Evolutionary conservation across 306 rosid species (phyloP).

Genomic region (Arachis stenosperma): DNA sequence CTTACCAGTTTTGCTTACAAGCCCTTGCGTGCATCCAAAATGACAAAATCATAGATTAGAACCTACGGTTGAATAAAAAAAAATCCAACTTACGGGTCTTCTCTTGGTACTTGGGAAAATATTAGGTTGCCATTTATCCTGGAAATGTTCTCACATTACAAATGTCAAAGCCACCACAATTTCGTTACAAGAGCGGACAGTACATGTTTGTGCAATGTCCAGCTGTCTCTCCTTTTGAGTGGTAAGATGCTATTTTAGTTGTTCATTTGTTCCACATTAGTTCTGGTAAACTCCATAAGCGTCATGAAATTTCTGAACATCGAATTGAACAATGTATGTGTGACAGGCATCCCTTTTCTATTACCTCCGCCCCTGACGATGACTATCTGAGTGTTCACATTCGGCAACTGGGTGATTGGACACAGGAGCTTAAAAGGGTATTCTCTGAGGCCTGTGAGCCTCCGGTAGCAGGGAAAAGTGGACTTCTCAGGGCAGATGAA

Average conservation of each 20-base stretch:
- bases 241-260: slow-evolving; percentile 52
- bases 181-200: slow-evolving; percentile 88
- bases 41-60: neutral
- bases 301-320: slow-evolving; percentile 10
- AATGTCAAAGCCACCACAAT: slow-evolving; percentile 89
- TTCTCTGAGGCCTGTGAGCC: slow-evolving; percentile 86
- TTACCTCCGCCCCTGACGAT: slow-evolving; percentile 92
- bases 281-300: slow-evolving; percentile 4
- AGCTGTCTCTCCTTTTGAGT: slow-evolving; percentile 90
- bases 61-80: neutral
- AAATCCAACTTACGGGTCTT: slow-evolving; percentile 6
- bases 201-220: slow-evolving; percentile 99
- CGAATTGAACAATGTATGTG: slow-evolving; percentile 27
- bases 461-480: slow-evolving; percentile 86
- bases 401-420: slow-evolving; percentile 95
- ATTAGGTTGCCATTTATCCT: slow-evolving; percentile 89
- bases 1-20: neutral
- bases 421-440: slow-evolving; percentile 79
- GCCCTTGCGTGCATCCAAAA: slow-evolving; percentile 9
- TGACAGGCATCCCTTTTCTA: slow-evolving; percentile 96
- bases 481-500: slow-evolving; percentile 92
- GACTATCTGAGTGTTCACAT: slow-evolving; percentile 93
- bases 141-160: slow-evolving; percentile 89
- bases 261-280: neutral
- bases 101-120: slow-evolving; percentile 18